Evolutionary conservation across 2,329 filamentous ascomycete genomes (phyloP), one percentile per base, ranked within the genome.

Genomic region (Verticillium klebahnii): DNA sequence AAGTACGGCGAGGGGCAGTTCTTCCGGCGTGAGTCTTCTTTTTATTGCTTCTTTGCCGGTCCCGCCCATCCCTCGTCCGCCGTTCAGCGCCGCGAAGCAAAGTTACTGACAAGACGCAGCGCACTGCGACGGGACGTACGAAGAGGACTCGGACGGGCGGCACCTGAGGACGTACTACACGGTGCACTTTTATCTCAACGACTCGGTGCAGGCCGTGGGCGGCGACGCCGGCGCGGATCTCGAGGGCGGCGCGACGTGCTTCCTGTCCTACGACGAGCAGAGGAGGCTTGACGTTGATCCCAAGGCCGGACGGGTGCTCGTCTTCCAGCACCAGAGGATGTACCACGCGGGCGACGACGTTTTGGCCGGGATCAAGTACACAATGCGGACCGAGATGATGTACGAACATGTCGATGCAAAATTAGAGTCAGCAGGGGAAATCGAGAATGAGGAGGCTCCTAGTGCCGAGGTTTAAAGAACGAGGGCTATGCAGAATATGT

Each of bases 1-100:
- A 88, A 85, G 69, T 95, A 95, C 71, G 80, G 81, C 0, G 75
- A 80, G 0, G 90, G 90, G 0, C 87, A 93, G 68, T 94, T 88
- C 70, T 95, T 96, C 69, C 83, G 81, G 63, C 80, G 78, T 79
- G 61, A 71, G 77, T 36, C 8, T 15, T 5, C 32, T 74, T 75
- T 56, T 36, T 29, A 19, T 7, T 45, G 6, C 37, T 8, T 40
- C 6, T 55, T 54, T 40, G n/a, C n/a, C 25, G 40, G 12, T 36
- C 11, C 14, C 34, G 2, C 34, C 12, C 34, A 8, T 7, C 12
- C n/a, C 29, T 52, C 56, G 12, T 39, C 59, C 9, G 17, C 54
- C 14, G 12, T 2, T 4, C 23, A 60, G 60, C 25, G 58, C 52
- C 6, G 25, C 11, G 6, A 14, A 3, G 31, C 57, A 19, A 60